Percentiles rank a stretch among this genome's conserved stretches.
phyloP scores from a whole-genome alignment of 2,329 filamentous ascomycete genomes.

The Cordyceps fumosorosea region DNA sequence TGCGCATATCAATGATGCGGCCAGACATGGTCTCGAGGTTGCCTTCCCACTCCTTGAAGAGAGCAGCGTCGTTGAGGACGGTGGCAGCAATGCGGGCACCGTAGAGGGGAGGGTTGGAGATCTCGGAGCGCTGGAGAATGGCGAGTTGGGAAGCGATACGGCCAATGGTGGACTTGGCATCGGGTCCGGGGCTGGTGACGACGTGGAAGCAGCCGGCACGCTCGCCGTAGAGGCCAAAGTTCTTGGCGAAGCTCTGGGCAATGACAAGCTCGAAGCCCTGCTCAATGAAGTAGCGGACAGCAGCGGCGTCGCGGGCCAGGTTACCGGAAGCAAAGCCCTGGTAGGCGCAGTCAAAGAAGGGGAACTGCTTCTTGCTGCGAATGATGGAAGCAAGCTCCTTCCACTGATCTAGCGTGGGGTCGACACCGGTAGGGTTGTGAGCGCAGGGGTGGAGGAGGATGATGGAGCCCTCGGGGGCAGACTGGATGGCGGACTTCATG shows the following conservation, averaged over 20 bases:
- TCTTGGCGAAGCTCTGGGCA: slow-evolving; percentile 95
- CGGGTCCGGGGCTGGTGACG: slow-evolving; percentile 65
- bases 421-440: slow-evolving; percentile 96
- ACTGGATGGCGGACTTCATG: slow-evolving; percentile 66
- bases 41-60: slow-evolving; percentile 89
- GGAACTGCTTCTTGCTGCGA: slow-evolving; percentile 75
- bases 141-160: slow-evolving; percentile 83
- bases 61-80: slow-evolving; percentile 71
- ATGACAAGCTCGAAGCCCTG: slow-evolving; percentile 85
- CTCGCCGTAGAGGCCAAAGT: slow-evolving; percentile 95
- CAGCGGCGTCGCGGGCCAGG: slow-evolving; percentile 75
- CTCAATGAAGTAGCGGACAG: slow-evolving; percentile 90
- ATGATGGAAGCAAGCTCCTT: slow-evolving; percentile 77
- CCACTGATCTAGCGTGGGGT: slow-evolving; percentile 92
- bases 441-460: slow-evolving; percentile 92
- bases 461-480: slow-evolving; percentile 72
- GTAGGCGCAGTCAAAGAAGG: slow-evolving; percentile 97
- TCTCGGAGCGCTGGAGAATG: slow-evolving; percentile 93
- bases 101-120: slow-evolving; percentile 93
- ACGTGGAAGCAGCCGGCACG: slow-evolving; percentile 95
- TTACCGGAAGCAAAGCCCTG: slow-evolving; percentile 95
- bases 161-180: slow-evolving; percentile 52
- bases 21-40: slow-evolving; percentile 92
- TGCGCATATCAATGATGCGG: slow-evolving; percentile 88
- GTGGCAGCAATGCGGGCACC: slow-evolving; percentile 82